A percentile compares a stretch with the other conserved stretches of the same genome.
These are phyloP conservation scores for Amorphotheca resinae DNA, from an alignment of 495 filamentous ascomycete species.

Conservation along the genomic window DNA sequence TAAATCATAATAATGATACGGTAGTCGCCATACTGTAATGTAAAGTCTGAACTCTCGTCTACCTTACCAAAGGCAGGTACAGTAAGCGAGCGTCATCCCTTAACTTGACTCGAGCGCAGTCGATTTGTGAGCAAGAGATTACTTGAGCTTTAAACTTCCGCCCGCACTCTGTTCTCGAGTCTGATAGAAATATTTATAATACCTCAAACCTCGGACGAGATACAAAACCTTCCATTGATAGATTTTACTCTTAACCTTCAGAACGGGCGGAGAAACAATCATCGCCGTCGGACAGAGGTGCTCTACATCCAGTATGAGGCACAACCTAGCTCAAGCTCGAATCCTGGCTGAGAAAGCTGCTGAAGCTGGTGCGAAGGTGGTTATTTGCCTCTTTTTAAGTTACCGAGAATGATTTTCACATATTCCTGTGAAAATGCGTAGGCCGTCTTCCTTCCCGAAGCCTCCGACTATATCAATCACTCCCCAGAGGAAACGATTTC, in stretches of 20 bases:
- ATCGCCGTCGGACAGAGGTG: constrained; percentile 66
- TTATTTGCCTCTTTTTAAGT: background rate
- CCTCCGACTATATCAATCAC: constrained; percentile 69
- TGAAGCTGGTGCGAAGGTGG: constrained; percentile 60
- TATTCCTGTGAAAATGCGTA: constrained; percentile 20
- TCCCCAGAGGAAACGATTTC: constrained; percentile 50
- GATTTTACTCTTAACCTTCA: background rate
- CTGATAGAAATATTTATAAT: no score
- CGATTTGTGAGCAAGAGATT: no score
- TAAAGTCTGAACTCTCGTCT: no score
- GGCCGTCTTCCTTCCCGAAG: constrained; percentile 46
- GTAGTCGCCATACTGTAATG: no score
- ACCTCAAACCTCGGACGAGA: background rate
- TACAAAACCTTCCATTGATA: background rate
- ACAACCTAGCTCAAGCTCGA: constrained; percentile 66
- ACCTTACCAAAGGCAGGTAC: no score
- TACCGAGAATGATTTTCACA: no score
- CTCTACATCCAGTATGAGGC: constrained; percentile 59
- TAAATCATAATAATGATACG: no score
- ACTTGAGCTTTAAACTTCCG: no score
- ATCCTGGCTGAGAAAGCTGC: constrained; percentile 57
- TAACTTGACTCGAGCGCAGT: no score
- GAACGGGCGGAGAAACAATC: constrained; percentile 8
- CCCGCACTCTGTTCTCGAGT: no score
- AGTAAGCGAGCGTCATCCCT: no score